Base-by-base conservation (phyloP, 257 asterid species). In the Fraxinus pennsylvanica region DNA sequence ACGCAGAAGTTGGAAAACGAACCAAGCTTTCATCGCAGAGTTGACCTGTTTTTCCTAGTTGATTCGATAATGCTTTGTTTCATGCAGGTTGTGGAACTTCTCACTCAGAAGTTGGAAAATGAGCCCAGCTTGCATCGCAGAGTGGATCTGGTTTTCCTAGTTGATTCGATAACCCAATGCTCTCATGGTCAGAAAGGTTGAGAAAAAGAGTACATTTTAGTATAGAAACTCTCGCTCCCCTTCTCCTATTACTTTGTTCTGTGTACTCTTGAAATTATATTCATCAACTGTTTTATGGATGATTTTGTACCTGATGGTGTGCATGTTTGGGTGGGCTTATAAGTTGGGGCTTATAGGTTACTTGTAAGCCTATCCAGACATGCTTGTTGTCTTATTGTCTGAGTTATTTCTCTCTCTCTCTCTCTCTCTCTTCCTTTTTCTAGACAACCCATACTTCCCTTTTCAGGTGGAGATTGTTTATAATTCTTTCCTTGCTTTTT, bases 1-100 rank as follows among this genome's bases (percentile, higher is more conserved):
- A 92, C 89, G 82, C 87, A 73, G 79, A 95, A 93, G 87, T 73
- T 95, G 93, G 96, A 90, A 84, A 91, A 52, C 47, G 99, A 95
- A 78, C 76, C 93, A 66, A 91, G 92, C 80, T 84, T 84, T 54
- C 96, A 88, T 84, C 97, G 94, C 81, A 90, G 86, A 86, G 97
- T 95, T 78, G 99, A 93, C 88, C 83, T 95, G 67, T 92, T 95
- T 84, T 95, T 93, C 79, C 92, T 95, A 47, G 98, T 95, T 65
- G 99, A 95, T 86, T 95, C 99, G 54, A 93, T 95, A 79, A 95
- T n/a, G n/a, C n/a, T n/a, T n/a, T n/a, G n/a, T n/a, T n/a, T n/a
- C n/a, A n/a, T n/a, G n/a, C n/a, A n/a, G n/a, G 96, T 95, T 78
- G 94, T 95, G 65, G 98, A 95, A 81, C 97, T 95, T 85, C 97